Base-by-base conservation (phyloP, 352 stramenopile species). In the Phytophthora sp. region DNA sequence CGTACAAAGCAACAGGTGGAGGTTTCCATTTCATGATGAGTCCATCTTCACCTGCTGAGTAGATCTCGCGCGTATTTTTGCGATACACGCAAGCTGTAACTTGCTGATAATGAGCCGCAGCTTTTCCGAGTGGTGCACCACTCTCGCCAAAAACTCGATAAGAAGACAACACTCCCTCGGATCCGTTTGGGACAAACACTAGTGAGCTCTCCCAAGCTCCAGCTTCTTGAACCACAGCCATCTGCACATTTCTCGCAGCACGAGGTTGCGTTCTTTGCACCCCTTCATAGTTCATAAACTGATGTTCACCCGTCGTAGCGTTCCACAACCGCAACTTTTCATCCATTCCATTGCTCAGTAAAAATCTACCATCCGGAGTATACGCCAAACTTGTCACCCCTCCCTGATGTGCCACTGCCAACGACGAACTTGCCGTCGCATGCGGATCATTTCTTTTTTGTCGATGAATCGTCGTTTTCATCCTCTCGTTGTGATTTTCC, bases 11-110 rank as follows among this genome's bases (percentile, higher is more conserved):
- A 4, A 78, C 53, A 3, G 60, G 41, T 6, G 59, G 52, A 0
- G 81, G 72, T 15, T 62, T 84, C 84, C 84, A 93, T 53, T 80
- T 82, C 76, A 88, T 87, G 52, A 93, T 89, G 17, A 91, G 56
- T 2, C 82, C 84, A 52, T 91, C 82, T 56, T 82, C 69, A 4
- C 78, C 82, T 31, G 76, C 72, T 3, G 79, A 89, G 32, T 79
- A 88, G 1, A 93, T 52, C 42, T 93, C 82, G 17, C 80, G 70
- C 4, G 59, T 69, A 4, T 73, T 56, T 32, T 72, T 75, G 0
- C 84, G 76, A 31, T 93, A 91, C 9, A 87, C 56, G 52, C 84
- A 93, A 8, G 61, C 72, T 12, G 73, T 78, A 11, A 91, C 75
- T 18, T 82, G 76, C 23, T 82, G 49, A 65, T 91, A 93, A 50